Evolutionary conservation across 805 yeast genomes (phyloP).

Genomic region (Sungouiella blattae): DNA sequence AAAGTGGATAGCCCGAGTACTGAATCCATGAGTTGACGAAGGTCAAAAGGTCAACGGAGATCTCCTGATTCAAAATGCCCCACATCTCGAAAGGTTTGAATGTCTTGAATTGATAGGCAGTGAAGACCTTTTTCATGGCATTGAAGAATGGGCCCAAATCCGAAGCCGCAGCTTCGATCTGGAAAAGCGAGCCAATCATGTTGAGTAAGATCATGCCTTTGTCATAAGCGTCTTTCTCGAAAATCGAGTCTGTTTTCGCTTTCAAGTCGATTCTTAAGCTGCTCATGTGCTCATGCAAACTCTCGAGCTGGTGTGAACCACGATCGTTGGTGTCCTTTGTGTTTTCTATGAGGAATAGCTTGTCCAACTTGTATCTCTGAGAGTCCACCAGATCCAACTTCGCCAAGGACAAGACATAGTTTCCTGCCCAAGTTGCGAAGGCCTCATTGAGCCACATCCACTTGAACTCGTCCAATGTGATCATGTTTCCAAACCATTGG

Average conservation of each 20-base stretch:
- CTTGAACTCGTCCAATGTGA: constrained; percentile 66
- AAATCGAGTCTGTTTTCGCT: constrained; percentile 42
- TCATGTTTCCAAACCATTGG: constrained; percentile 74
- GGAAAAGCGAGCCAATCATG: constrained; percentile 47
- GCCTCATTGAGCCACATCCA: constrained; percentile 74
- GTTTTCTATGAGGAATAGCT: constrained; percentile 21
- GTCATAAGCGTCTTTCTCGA: constrained; percentile 50
- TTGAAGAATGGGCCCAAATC: constrained; percentile 26
- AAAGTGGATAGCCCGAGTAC: constrained; percentile 56
- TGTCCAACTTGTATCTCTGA: constrained; percentile 10
- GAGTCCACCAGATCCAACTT: constrained; percentile 10
- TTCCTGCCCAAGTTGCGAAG: constrained; percentile 73
- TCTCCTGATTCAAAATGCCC: constrained; percentile 35
- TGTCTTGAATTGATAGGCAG: constrained; percentile 28
- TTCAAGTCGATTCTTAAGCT: constrained; percentile 22
- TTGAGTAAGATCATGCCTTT: constrained; percentile 57
- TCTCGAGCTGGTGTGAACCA: constrained; percentile 23
- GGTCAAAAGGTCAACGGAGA: constrained; percentile 43
- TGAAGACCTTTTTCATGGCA: constrained; percentile 38
- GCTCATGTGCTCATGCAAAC: constrained; percentile 33
- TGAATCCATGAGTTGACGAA: constrained; percentile 61
- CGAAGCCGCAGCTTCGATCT: constrained; percentile 19
- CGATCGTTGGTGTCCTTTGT: constrained; percentile 36
- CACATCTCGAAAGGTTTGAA: constrained; percentile 54
- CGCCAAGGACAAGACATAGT: constrained; percentile 32